These are phyloP conservation scores for Oldenlandia corymbosa DNA, from an alignment of 257 asterid genomes.

Conservation along the genomic window DNA sequence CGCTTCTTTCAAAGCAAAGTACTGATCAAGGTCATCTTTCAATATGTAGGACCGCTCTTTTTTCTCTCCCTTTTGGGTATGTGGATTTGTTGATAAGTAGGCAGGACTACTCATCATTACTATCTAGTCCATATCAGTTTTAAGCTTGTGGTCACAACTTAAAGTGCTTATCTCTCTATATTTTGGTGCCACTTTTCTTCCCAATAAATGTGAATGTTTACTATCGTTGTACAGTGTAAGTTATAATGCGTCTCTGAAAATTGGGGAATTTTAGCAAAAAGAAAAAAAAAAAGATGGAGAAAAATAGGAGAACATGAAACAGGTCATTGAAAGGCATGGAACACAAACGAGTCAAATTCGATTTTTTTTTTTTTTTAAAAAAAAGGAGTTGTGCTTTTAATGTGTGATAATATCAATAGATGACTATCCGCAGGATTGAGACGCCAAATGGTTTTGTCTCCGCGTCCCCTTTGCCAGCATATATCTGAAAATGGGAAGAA, in stretches of 20 bases:
- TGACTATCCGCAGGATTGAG: background rate
- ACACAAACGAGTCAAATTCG: too few relatives aligned
- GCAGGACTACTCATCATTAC: background rate
- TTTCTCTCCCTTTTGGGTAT: too few relatives aligned
- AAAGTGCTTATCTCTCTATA: background rate
- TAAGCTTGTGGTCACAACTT: conserved; percentile 10
- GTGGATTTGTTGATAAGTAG: background rate
- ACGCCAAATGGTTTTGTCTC: background rate
- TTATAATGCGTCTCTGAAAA: background rate
- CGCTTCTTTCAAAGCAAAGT: too few relatives aligned
- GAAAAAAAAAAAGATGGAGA: too few relatives aligned
- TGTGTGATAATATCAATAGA: background rate
- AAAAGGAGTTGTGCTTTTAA: background rate
- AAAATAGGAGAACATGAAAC: background rate
- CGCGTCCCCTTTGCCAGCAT: too few relatives aligned
- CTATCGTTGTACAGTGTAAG: background rate
- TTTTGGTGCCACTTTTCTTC: background rate
- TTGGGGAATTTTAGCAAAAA: background rate
- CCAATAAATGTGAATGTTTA: conserved; percentile 4
- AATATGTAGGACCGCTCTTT: too few relatives aligned
- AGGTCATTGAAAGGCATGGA: background rate
- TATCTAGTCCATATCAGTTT: conserved; percentile 6
- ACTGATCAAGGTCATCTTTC: too few relatives aligned
- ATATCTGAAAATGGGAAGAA: too few relatives aligned
- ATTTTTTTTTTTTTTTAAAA: too few relatives aligned